Base-by-base conservation (phyloP, 768 basidiomycete genomes). In the Daedalea quercina region DNA sequence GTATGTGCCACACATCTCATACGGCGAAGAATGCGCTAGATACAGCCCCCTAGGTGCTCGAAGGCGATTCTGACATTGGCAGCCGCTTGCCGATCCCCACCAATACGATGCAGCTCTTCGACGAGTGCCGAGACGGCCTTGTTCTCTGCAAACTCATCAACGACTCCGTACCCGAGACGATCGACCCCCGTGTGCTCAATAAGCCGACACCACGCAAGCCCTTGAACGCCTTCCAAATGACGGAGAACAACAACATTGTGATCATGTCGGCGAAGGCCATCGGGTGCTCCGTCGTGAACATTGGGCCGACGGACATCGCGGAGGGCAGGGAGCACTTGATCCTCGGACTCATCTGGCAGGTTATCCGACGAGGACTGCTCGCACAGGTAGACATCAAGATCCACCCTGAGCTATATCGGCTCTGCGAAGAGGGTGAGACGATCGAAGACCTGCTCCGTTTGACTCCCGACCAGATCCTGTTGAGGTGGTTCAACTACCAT, bases 401-500 rank as follows among this genome's bases (percentile, higher is more conserved):
- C 11, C 96, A 99, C 68, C 96, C 96, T 0, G 96, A 99, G 71
- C 69, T 98, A 53, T 99, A 97, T 67, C 80, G 96, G 13, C 77
- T 99, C 28, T 89, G 96, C 60, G 94, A 98, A 60, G 96, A 98
- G 52, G 96, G 83, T 23, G 96, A 99, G 78, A 98, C 94, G 0
- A 80, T 99, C 57, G 95, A 99, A 26, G 94, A 98, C 69, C 81
- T 99, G 52, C 76, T 99, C 55, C 78, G 89, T 51, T 70, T 99
- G 62, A 96, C 95, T 2, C 94, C 94, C 3, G 96, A 99, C 68
- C 96, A 98, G 70, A 95, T 99, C 59, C 73, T 99, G 20, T 69
- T 99, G n/a, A 76, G 96, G 42, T 99, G 96, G 96, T 98, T 99
- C 74, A 98, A 99, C 69, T 99, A 87, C 67, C 96, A 99, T 69